Percentiles rank a stretch among this genome's conserved stretches.
Conservation (phyloP, 371 early-diverging fungal genomes). For the Syncephalastrum racemosum region DNA sequence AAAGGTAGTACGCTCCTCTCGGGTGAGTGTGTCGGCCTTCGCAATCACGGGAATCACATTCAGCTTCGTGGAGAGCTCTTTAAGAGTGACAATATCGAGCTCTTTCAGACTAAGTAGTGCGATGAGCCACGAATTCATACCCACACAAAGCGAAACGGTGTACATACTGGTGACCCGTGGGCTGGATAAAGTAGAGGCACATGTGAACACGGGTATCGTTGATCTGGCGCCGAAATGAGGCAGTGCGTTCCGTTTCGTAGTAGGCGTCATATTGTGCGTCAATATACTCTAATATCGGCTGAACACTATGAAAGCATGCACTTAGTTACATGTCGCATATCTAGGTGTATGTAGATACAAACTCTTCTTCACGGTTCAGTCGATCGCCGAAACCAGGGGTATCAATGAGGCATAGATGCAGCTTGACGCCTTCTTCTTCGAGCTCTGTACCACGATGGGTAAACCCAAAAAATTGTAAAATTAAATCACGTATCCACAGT, state of each 20-base stretch:
- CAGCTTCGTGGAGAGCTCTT: constrained; percentile 74
- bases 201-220: constrained; percentile 92
- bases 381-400: constrained; percentile 96
- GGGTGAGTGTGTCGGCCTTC: constrained; percentile 70
- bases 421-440: constrained; percentile 86
- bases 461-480: background rate
- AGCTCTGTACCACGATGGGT: constrained; percentile 55
- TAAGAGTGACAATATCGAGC: constrained; percentile 87
- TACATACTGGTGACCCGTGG: constrained; percentile 85
- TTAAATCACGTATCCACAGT: constrained; percentile 1
- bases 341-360: constrained; percentile 35
- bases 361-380: constrained; percentile 77
- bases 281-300: constrained; percentile 85
- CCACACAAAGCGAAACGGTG: background rate
- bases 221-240: constrained; percentile 68
- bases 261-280: constrained; percentile 90
- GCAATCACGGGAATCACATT: constrained; percentile 90
- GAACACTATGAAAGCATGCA: constrained; percentile 46
- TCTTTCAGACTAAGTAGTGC: constrained; percentile 68
- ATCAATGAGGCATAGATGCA: constrained; percentile 88
- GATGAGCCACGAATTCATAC: background rate
- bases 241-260: constrained; percentile 88
- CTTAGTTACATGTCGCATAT: constrained; percentile 16
- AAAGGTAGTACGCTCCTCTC: constrained; percentile 62
- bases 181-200: constrained; percentile 91